phyloP scores from a whole-genome alignment of 495 filamentous ascomycete species.

The Aspergillus conjunctus region DNA sequence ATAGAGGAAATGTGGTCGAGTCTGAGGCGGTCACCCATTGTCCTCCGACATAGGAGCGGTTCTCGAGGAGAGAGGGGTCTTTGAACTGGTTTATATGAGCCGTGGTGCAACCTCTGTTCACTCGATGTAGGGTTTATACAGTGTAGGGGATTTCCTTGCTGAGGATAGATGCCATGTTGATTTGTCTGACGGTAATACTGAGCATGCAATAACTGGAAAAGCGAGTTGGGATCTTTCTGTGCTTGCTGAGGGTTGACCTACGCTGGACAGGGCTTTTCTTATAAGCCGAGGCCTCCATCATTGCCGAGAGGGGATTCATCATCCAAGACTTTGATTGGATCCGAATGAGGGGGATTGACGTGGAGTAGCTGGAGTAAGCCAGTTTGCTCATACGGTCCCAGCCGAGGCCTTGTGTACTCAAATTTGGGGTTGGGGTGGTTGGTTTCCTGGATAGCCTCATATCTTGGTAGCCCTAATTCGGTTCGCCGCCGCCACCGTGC shows the following conservation, averaged over 20 bases:
- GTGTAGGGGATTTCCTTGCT: not conserved
- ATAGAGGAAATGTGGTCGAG: not conserved
- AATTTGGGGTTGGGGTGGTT: too few species aligned
- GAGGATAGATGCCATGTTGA: not conserved
- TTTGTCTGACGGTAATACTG: too few species aligned
- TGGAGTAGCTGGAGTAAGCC: not conserved
- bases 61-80: slow-evolving; percentile 2
- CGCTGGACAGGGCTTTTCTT: not conserved
- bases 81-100: not conserved
- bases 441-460: not conserved
- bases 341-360: not conserved
- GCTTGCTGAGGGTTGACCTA: not conserved
- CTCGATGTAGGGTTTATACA: not conserved
- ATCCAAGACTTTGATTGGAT: too few species aligned
- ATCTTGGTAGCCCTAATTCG: not conserved
- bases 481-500: slow-evolving; percentile 38
- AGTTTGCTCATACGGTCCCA: too few species aligned
- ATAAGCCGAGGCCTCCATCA: not conserved
- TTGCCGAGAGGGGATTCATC: not conserved
- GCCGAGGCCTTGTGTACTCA: too few species aligned
- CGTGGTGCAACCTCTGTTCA: not conserved
- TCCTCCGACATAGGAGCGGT: not conserved
- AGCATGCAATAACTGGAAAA: too few species aligned
- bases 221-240: not conserved
- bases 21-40: not conserved